Percentiles rank a stretch among this genome's conserved stretches.
Conservation (phyloP, 2,329 filamentous ascomycete species). For the Penicillium concentricum region DNA sequence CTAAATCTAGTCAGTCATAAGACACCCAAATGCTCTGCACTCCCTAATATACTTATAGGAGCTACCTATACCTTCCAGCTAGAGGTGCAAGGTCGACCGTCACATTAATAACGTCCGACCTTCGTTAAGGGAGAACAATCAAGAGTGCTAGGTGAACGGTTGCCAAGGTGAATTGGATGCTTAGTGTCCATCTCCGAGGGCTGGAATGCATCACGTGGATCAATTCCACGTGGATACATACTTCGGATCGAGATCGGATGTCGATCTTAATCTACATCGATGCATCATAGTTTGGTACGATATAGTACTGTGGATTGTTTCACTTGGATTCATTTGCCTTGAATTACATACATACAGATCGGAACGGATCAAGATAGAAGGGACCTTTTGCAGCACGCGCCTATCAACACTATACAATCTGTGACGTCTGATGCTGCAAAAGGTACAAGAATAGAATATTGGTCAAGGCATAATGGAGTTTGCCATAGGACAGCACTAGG, state of each 20-base stretch:
- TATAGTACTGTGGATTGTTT: neutral
- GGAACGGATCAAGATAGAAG: conserved; percentile 7
- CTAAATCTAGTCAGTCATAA: too few relatives aligned
- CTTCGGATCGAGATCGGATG: neutral
- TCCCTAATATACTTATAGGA: too few relatives aligned
- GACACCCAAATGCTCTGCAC: too few relatives aligned
- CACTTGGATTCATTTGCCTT: conserved; percentile 12
- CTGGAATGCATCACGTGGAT: conserved; percentile 1
- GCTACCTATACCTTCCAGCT: neutral
- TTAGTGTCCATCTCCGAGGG: neutral
- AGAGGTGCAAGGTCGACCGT: neutral
- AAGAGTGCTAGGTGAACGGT: neutral
- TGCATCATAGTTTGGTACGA: neutral
- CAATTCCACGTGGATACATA: neutral
- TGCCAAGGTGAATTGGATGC: neutral
- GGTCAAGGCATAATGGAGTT: conserved; percentile 6
- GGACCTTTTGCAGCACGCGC: conserved; percentile 1
- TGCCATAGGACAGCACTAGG: conserved; percentile 3
- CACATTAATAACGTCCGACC: neutral
- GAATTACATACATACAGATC: conserved; percentile 29
- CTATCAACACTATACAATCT: conserved; percentile 6
- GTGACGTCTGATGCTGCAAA: conserved; percentile 2
- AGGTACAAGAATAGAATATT: conserved; percentile 9
- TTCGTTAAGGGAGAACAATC: neutral
- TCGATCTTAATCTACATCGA: neutral